These are phyloP conservation scores for Globisporangium takayamanum DNA, from an alignment of 352 stramenopile genomes.

Conservation along the genomic window DNA sequence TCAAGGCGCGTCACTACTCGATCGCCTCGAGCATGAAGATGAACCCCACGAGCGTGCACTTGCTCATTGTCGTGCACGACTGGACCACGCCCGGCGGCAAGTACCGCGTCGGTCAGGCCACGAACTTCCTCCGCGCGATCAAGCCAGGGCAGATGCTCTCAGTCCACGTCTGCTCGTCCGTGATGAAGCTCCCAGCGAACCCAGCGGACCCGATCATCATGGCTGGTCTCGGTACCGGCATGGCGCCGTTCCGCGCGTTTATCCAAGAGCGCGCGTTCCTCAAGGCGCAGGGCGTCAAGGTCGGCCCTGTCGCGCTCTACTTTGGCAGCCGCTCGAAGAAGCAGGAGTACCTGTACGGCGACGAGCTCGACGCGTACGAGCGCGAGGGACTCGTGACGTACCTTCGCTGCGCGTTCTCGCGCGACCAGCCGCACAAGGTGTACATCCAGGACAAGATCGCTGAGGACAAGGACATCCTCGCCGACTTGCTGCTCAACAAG, in stretches of 20 bases:
- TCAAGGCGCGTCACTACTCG: constrained; percentile 88
- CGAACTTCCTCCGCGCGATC: constrained; percentile 47
- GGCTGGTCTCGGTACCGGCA: constrained; percentile 82
- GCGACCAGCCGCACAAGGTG: constrained; percentile 86
- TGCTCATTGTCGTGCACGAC: constrained; percentile 84
- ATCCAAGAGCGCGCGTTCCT: constrained; percentile 83
- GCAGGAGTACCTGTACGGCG: constrained; percentile 96
- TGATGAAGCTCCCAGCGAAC: constrained; percentile 74
- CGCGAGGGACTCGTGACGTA: constrained; percentile 77
- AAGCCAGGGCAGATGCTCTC: constrained; percentile 47
- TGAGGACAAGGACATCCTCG: constrained; percentile 72
- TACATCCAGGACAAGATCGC: constrained; percentile 88
- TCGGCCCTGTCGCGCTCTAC: constrained; percentile 85
- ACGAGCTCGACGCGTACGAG: constrained; percentile 85
- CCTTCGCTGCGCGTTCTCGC: constrained; percentile 81
- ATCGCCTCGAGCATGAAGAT: constrained; percentile 88
- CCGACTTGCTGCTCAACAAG: constrained; percentile 62
- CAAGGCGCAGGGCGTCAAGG: constrained; percentile 47
- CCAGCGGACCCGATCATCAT: constrained; percentile 75
- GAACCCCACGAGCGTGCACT: constrained; percentile 74
- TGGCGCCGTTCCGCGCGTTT: constrained; percentile 89
- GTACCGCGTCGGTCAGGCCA: constrained; percentile 61
- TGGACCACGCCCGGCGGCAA: constrained; percentile 75
- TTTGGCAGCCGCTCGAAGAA: constrained; percentile 93
- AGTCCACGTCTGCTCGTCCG: constrained; percentile 64